phyloP scores from a whole-genome alignment of 176 grass and related monocot genomes.

The Cenchrus americanus region DNA sequence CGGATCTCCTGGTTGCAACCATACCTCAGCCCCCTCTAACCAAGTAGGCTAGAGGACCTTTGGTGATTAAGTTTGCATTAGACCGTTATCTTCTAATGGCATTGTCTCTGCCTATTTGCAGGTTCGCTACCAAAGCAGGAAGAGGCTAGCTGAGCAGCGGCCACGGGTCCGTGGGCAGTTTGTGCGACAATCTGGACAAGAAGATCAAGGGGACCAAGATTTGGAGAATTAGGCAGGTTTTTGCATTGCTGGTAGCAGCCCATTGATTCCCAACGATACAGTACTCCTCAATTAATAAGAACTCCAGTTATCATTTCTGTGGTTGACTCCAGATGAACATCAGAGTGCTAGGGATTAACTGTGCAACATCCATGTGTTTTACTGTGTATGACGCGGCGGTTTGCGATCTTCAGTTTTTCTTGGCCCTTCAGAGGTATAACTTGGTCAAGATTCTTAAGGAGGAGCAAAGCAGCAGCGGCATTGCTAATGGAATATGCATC shows the following conservation, averaged over 20 bases:
- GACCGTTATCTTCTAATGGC: slow-evolving; percentile 45
- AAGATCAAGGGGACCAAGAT: slow-evolving; percentile 44
- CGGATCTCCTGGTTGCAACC: too few relatives aligned
- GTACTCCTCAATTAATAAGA: slow-evolving; percentile 38
- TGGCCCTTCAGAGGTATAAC: slow-evolving; percentile 31
- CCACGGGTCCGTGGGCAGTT: slow-evolving; percentile 84
- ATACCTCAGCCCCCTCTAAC: too few relatives aligned
- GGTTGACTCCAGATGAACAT: slow-evolving; percentile 18
- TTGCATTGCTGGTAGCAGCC: slow-evolving; percentile 34
- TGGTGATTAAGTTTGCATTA: neutral
- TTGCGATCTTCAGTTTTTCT: slow-evolving; percentile 43
- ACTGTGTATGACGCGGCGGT: slow-evolving; percentile 2
- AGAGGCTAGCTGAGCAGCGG: slow-evolving; percentile 83
- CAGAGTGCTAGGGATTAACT: slow-evolving; percentile 23
- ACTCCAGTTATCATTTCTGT: neutral
- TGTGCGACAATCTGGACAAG: slow-evolving; percentile 62
- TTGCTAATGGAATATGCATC: neutral
- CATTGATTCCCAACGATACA: slow-evolving; percentile 29
- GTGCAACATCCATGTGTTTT: neutral
- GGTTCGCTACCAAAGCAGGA: slow-evolving; percentile 96
- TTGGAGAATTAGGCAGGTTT: slow-evolving; percentile 47
- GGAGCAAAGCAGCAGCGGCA: slow-evolving; percentile 22
- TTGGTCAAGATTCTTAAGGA: slow-evolving; percentile 26
- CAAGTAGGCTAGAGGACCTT: too few relatives aligned
- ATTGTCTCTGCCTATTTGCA: slow-evolving; percentile 43